These are phyloP conservation scores for Elsinoe necatrix DNA, from an alignment of 2,329 filamentous ascomycete genomes.

Conservation along the genomic window DNA sequence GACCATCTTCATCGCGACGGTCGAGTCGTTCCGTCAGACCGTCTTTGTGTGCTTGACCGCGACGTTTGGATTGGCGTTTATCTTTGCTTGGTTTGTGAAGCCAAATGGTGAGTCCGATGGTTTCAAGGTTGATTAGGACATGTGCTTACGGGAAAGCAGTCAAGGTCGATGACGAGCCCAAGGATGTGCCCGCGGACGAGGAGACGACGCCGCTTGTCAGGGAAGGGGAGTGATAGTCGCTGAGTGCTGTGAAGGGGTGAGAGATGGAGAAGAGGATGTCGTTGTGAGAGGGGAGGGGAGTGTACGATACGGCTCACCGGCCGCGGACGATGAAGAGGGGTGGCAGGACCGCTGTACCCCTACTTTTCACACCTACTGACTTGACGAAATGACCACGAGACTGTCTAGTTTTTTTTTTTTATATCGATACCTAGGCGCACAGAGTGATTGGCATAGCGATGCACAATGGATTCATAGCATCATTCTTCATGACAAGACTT, in stretches of 20 bases:
- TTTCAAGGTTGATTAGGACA: neutral
- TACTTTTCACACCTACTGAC: neutral
- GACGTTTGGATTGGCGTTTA: slow-evolving; percentile 58
- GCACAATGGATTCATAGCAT: neutral
- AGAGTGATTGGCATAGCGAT: slow-evolving; percentile 8
- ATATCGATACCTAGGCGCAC: neutral
- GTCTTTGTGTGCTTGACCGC: slow-evolving; percentile 68
- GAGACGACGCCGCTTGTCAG: neutral
- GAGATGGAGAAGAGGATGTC: neutral
- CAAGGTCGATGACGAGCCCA: slow-evolving; percentile 6
- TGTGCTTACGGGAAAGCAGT: slow-evolving; percentile 1
- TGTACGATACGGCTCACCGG: neutral
- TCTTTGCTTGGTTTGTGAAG: slow-evolving; percentile 61
- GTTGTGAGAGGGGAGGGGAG: neutral
- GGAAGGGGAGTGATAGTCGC: neutral
- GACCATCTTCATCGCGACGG: slow-evolving; percentile 73
- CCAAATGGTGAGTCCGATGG: slow-evolving; percentile 57
- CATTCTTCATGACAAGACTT: neutral
- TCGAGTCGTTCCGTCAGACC: slow-evolving; percentile 67
- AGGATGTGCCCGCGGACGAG: neutral
- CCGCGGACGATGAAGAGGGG: neutral
- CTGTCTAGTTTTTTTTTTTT: neutral
- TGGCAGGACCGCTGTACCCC: neutral
- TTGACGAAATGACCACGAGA: slow-evolving; percentile 2
- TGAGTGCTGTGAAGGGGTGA: neutral